Conservation (phyloP, 2,329 filamentous ascomycete genomes). For the Venturia nashicola region DNA sequence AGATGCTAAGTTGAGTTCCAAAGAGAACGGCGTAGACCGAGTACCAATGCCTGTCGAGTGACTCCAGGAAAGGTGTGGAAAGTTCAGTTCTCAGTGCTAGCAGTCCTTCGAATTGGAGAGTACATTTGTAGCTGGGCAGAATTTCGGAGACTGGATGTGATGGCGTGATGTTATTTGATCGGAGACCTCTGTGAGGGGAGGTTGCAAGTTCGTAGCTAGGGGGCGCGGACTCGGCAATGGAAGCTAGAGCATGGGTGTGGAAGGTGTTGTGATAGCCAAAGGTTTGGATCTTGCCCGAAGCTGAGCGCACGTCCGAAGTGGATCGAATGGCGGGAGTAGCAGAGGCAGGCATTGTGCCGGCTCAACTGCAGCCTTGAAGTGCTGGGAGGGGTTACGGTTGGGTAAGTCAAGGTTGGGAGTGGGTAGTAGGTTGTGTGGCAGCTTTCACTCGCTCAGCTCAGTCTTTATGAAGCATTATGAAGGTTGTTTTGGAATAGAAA, state of each 20-base stretch:
- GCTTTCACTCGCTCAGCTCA: neutral
- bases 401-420: neutral
- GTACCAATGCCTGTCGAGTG: constrained; percentile 52
- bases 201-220: constrained; percentile 22
- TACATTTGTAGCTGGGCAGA: constrained; percentile 23
- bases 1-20: constrained; percentile 55
- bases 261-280: constrained; percentile 31
- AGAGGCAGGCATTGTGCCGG: neutral
- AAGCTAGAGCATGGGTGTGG: constrained; percentile 22
- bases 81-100: constrained; percentile 52
- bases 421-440: neutral
- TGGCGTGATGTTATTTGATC: constrained; percentile 16
- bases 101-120: constrained; percentile 20
- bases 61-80: constrained; percentile 48
- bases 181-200: constrained; percentile 14
- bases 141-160: constrained; percentile 13
- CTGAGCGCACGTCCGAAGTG: neutral
- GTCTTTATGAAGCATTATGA: neutral
- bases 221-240: constrained; percentile 15
- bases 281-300: constrained; percentile 13
- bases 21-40: constrained; percentile 51
- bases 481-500: neutral
- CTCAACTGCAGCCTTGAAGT: too few relatives aligned
- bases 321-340: neutral
- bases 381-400: neutral